A percentile compares a stretch with the other conserved stretches of the same genome.
Conservation (phyloP, 495 filamentous ascomycete species). For the Trichoderma asperelloides region DNA sequence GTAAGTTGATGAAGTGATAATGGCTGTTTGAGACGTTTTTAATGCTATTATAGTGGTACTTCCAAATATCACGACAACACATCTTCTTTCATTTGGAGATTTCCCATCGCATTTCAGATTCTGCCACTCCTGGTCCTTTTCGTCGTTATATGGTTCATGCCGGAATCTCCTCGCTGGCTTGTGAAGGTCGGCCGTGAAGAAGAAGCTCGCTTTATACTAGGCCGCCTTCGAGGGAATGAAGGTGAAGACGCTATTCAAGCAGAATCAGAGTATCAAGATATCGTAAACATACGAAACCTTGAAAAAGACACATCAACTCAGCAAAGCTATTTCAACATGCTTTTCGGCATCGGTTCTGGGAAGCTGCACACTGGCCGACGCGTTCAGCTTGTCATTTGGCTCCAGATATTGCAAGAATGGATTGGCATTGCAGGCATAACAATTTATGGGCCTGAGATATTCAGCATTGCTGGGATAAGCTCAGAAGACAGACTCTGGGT, state of each 20-base stretch:
- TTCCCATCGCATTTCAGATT: constrained; percentile 47
- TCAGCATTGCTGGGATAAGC: constrained; percentile 16
- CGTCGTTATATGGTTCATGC: constrained; percentile 36
- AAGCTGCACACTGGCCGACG: constrained; percentile 23
- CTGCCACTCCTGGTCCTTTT: constrained; percentile 42
- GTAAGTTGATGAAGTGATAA: constrained; percentile 48
- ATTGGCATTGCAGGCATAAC: constrained; percentile 24
- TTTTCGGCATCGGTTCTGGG: constrained; percentile 15
- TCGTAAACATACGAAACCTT: constrained; percentile 14
- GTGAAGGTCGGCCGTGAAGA: constrained; percentile 21
- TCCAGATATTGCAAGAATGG: constrained; percentile 33
- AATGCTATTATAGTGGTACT: constrained; percentile 24
- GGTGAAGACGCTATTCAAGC: not conserved
- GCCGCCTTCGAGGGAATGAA: constrained; percentile 12
- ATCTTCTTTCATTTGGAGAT: constrained; percentile 45
- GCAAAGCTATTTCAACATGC: constrained; percentile 17
- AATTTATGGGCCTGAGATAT: constrained; percentile 20
- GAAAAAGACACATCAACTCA: constrained; percentile 14
- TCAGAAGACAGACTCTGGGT: constrained; percentile 14
- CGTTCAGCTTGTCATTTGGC: constrained; percentile 18
- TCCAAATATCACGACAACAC: constrained; percentile 34
- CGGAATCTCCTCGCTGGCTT: constrained; percentile 38
- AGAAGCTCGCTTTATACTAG: constrained; percentile 23
- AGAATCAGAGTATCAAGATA: constrained; percentile 15
- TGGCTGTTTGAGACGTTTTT: constrained; percentile 50